Percentiles rank a stretch among this genome's conserved stretches.
These are phyloP conservation scores for Diaporthe longicolla DNA, from an alignment of 2,329 filamentous ascomycete genomes.

Conservation along the genomic window DNA sequence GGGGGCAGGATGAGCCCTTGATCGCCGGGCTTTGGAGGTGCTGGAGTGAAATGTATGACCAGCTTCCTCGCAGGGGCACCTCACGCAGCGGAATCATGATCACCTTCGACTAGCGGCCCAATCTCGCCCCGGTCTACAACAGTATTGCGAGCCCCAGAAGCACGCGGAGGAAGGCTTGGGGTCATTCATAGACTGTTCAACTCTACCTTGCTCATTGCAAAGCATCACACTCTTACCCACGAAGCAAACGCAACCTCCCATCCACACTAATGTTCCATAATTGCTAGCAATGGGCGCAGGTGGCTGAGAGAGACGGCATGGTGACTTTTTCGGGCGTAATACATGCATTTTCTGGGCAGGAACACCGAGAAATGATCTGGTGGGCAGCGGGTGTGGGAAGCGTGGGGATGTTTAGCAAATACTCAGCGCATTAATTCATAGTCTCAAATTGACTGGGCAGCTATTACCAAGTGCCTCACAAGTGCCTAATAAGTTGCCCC, in stretches of 20 bases:
- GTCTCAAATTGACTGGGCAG: background rate
- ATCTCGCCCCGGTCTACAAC: background rate
- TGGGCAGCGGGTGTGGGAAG: background rate
- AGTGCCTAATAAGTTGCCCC: background rate
- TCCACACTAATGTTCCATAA: background rate
- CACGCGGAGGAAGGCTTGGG: background rate
- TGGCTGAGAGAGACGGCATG: background rate
- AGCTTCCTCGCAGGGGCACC: background rate
- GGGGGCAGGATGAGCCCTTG: background rate
- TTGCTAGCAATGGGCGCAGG: background rate
- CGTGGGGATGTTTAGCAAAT: background rate
- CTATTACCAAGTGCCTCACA: too few relatives aligned
- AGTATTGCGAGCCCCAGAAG: background rate
- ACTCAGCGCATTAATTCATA: conserved; percentile 17
- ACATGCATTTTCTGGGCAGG: background rate
- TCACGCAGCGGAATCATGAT: background rate
- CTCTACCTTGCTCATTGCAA: background rate
- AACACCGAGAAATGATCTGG: background rate
- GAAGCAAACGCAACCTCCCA: background rate
- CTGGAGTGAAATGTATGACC: background rate
- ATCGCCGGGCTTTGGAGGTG: background rate
- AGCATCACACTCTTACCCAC: background rate
- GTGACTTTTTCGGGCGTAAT: background rate
- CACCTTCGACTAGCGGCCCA: background rate
- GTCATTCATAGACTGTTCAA: background rate